phyloP scores from a whole-genome alignment of 331 rosid species.

The Prunus yedoensis region DNA sequence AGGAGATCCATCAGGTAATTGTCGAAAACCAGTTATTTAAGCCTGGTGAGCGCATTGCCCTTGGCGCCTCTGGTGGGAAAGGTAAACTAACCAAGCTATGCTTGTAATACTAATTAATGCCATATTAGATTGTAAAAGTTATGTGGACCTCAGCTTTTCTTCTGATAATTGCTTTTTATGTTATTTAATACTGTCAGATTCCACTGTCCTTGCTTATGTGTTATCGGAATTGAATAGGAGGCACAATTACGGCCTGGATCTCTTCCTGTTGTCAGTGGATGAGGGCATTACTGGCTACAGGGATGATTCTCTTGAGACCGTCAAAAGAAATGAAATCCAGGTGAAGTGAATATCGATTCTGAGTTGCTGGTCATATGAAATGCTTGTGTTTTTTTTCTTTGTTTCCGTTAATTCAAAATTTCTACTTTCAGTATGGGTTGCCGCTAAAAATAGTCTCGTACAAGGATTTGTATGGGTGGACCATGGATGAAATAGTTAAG shows the following conservation, averaged over 20 bases:
- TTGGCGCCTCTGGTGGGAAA: conserved; percentile 97
- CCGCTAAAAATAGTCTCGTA: conserved; percentile 79
- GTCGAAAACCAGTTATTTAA: conserved; percentile 52
- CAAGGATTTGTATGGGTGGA: conserved; percentile 94
- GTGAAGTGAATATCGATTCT: conserved; percentile 21
- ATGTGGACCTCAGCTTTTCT: neutral
- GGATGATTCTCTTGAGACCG: conserved; percentile 93
- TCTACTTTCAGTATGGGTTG: conserved; percentile 55
- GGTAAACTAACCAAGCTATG: conserved; percentile 28
- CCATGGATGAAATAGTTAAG: conserved; percentile 87
- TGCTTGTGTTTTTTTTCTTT: neutral
- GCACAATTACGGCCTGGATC: conserved; percentile 78
- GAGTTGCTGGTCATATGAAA: neutral
- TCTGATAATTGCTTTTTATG: neutral
- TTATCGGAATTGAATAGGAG: conserved; percentile 64
- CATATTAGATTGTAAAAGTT: neutral
- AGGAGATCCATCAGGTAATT: conserved; percentile 77
- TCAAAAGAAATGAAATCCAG: conserved; percentile 80
- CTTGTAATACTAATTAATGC: neutral
- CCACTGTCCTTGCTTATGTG: conserved; percentile 90
- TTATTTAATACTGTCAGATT: conserved; percentile 43
- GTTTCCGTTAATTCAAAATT: neutral
- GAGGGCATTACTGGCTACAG: conserved; percentile 96
- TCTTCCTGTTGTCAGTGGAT: conserved; percentile 81
- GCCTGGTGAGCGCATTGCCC: conserved; percentile 73